Conservation (phyloP, 345 rosid genomes). For the Rhodamnia rubescens region DNA sequence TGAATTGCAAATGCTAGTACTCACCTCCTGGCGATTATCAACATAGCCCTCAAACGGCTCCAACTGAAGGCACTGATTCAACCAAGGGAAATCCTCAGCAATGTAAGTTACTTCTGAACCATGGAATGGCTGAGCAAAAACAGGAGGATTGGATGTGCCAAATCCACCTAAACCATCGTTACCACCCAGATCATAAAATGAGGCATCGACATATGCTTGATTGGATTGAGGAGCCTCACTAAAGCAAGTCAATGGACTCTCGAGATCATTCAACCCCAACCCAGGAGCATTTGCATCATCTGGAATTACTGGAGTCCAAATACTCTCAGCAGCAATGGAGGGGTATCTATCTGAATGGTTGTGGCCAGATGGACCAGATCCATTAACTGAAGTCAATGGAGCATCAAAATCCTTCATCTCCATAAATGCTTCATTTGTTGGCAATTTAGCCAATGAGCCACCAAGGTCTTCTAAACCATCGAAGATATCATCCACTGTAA, state of each 20-base stretch:
- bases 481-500: fast-evolving
- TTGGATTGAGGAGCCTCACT: background rate
- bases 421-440: background rate
- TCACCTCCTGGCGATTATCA: background rate
- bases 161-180: fast-evolving
- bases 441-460: background rate
- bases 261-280: background rate
- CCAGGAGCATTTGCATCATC: background rate
- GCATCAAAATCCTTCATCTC: background rate
- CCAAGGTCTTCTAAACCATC: background rate
- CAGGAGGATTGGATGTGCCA: background rate
- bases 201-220: background rate
- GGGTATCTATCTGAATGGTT: background rate
- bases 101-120: fast-evolving
- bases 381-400: background rate
- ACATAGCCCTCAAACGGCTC: background rate
- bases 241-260: fast-evolving
- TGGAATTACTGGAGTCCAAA: fast-evolving
- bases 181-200: background rate
- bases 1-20: background rate
- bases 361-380: background rate
- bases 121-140: background rate
- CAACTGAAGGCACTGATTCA: fast-evolving
- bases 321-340: background rate
- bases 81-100: background rate